Percentiles rank a stretch among this genome's conserved stretches.
Evolutionary conservation across 345 rosid genomes (phyloP).

Genomic region (Boechera retrofracta): DNA sequence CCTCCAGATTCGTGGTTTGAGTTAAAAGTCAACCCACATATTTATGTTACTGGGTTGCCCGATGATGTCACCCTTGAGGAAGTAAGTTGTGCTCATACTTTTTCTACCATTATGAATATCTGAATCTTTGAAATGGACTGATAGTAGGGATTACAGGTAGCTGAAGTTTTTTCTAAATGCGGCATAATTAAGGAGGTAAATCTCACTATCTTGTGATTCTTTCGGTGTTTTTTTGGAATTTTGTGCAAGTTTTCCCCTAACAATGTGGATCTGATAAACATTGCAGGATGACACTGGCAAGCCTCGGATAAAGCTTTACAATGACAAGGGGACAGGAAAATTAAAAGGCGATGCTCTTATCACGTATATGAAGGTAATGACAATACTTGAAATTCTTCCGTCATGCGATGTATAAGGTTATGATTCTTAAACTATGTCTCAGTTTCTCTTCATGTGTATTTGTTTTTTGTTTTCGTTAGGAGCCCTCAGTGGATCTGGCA

Average conservation of each 20-base stretch:
- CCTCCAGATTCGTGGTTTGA: slow-evolving; percentile 99
- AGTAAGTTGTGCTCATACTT: slow-evolving; percentile 57
- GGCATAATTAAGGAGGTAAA: slow-evolving; percentile 96
- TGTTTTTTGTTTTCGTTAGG: slow-evolving; percentile 53
- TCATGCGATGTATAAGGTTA: slow-evolving; percentile 34
- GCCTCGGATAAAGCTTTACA: slow-evolving; percentile 92
- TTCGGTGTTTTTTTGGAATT: neutral
- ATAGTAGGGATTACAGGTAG: slow-evolving; percentile 64
- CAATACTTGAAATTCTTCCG: slow-evolving; percentile 24
- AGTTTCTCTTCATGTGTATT: slow-evolving; percentile 26
- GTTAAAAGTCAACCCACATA: slow-evolving; percentile 94
- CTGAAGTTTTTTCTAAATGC: slow-evolving; percentile 92
- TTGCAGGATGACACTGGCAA: slow-evolving; percentile 84
- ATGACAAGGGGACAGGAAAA: slow-evolving; percentile 84
- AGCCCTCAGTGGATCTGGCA: slow-evolving; percentile 96
- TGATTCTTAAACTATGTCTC: slow-evolving; percentile 13
- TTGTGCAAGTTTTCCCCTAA: slow-evolving; percentile 23
- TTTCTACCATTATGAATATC: slow-evolving; percentile 9
- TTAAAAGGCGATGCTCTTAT: slow-evolving; percentile 96
- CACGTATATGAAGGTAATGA: slow-evolving; percentile 82
- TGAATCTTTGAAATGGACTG: slow-evolving; percentile 32
- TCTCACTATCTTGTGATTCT: slow-evolving; percentile 19
- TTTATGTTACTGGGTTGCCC: slow-evolving; percentile 94
- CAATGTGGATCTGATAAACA: slow-evolving; percentile 32
- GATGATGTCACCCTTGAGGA: slow-evolving; percentile 85